phyloP scores from a whole-genome alignment of 805 yeast species.

The Candida hispaniensis region DNA sequence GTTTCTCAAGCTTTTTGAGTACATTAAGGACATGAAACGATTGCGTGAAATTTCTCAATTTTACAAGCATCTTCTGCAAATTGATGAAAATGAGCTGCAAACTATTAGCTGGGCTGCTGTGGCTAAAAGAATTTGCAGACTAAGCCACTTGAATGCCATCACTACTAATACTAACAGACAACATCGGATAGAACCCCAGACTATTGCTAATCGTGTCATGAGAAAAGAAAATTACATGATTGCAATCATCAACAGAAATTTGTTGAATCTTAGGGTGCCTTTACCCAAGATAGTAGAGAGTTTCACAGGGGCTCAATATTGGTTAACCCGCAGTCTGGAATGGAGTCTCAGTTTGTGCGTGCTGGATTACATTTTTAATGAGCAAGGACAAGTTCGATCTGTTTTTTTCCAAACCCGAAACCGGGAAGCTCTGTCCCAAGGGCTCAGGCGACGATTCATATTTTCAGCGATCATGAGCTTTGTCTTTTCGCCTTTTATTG shows the following conservation, averaged over 20 bases:
- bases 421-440: slow-evolving; percentile 53
- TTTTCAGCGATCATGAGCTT: slow-evolving; percentile 82
- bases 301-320: slow-evolving; percentile 29
- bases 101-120: slow-evolving; percentile 89
- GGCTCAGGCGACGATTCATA: slow-evolving; percentile 66
- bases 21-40: slow-evolving; percentile 52
- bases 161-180: slow-evolving; percentile 38
- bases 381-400: slow-evolving; percentile 69
- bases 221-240: slow-evolving; percentile 88
- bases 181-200: slow-evolving; percentile 78
- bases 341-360: slow-evolving; percentile 90
- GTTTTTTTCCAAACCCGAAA: slow-evolving; percentile 60
- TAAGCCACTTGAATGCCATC: slow-evolving; percentile 72
- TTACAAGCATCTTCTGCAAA: slow-evolving; percentile 57
- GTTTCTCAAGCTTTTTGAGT: slow-evolving; percentile 32
- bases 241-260: slow-evolving; percentile 71
- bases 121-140: slow-evolving; percentile 58
- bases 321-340: slow-evolving; percentile 76
- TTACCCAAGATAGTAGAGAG: slow-evolving; percentile 29
- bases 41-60: slow-evolving; percentile 67
- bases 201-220: slow-evolving; percentile 92
- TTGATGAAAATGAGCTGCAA: slow-evolving; percentile 73
- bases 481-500: slow-evolving; percentile 74
- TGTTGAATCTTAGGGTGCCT: slow-evolving; percentile 56
- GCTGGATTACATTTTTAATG: slow-evolving; percentile 74